phyloP scores from a whole-genome alignment of 2,329 filamentous ascomycete species.

The Colletotrichum cordylinicola region DNA sequence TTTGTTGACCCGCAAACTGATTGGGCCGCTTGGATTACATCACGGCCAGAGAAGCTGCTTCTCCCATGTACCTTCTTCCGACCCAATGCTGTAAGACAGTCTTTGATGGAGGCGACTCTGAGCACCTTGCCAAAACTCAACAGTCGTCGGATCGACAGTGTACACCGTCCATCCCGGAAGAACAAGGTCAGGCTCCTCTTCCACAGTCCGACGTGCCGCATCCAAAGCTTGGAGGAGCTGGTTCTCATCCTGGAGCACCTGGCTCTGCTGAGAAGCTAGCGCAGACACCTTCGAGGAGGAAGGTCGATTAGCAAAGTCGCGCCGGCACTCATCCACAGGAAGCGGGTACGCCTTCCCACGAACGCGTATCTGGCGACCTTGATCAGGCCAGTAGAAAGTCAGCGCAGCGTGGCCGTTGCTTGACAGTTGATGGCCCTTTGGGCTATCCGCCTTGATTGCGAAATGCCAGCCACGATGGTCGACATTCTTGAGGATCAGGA shows the following conservation, averaged over 20 bases:
- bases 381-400: background rate
- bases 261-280: background rate
- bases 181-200: background rate
- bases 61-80: rapidly evolving
- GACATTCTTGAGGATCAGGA: background rate
- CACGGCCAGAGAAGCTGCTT: background rate
- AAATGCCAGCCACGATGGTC: background rate
- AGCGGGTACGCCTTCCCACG: background rate
- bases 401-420: background rate
- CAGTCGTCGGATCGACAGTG: background rate
- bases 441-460: background rate
- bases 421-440: background rate
- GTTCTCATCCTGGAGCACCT: rapidly evolving
- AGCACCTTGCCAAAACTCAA: background rate
- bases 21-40: too few relatives aligned
- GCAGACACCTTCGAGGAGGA: background rate
- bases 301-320: background rate
- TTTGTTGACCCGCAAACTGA: too few relatives aligned
- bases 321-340: background rate
- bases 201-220: background rate
- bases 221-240: background rate
- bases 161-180: background rate
- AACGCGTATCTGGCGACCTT: background rate
- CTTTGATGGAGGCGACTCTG: background rate
- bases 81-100: rapidly evolving